Percentiles rank a stretch among this genome's conserved stretches.
Conservation (phyloP, 2,329 filamentous ascomycete species). For the Gremmenia infestans region DNA sequence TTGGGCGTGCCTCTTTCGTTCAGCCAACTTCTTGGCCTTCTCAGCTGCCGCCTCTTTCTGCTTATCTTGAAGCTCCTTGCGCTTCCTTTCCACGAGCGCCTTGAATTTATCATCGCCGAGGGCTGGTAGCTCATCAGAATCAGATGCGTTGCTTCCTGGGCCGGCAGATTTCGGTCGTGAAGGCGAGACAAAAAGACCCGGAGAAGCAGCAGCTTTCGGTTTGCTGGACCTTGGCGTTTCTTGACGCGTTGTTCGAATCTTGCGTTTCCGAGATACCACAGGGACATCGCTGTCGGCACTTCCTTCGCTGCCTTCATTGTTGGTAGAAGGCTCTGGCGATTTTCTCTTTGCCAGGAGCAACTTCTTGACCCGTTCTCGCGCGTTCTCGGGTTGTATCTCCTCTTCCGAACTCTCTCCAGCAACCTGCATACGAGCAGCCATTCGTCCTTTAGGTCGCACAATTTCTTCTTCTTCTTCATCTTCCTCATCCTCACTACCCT, state of each 20-base stretch:
- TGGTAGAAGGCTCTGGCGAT: slow-evolving; percentile 27
- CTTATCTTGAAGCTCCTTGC: slow-evolving; percentile 62
- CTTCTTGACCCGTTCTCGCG: slow-evolving; percentile 40
- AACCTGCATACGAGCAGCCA: slow-evolving; percentile 60
- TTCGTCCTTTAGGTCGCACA: slow-evolving; percentile 53
- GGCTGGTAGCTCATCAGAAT: slow-evolving; percentile 40
- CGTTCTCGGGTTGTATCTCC: slow-evolving; percentile 19
- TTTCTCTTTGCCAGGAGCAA: slow-evolving; percentile 35
- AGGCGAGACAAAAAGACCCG: slow-evolving; percentile 40
- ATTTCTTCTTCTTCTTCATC: slow-evolving; percentile 47
- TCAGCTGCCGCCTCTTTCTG: slow-evolving; percentile 55
- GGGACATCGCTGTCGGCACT: slow-evolving; percentile 22
- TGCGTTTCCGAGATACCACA: slow-evolving; percentile 26
- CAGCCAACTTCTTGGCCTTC: slow-evolving; percentile 27
- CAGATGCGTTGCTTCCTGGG: slow-evolving; percentile 21
- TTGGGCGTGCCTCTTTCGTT: slow-evolving; percentile 41
- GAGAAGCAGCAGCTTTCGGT: slow-evolving; percentile 22
- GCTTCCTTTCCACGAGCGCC: slow-evolving; percentile 68
- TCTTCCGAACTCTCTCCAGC: slow-evolving; percentile 16
- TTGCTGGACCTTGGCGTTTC: slow-evolving; percentile 22
- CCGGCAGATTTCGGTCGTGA: slow-evolving; percentile 24
- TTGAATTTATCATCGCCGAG: slow-evolving; percentile 57
- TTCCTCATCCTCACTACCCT: slow-evolving; percentile 17
- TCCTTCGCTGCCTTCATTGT: slow-evolving; percentile 33
- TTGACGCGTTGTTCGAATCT: slow-evolving; percentile 16